Evolutionary conservation across 2,329 filamentous ascomycete species (phyloP).

Genomic region (Helicocarpus griseus): DNA sequence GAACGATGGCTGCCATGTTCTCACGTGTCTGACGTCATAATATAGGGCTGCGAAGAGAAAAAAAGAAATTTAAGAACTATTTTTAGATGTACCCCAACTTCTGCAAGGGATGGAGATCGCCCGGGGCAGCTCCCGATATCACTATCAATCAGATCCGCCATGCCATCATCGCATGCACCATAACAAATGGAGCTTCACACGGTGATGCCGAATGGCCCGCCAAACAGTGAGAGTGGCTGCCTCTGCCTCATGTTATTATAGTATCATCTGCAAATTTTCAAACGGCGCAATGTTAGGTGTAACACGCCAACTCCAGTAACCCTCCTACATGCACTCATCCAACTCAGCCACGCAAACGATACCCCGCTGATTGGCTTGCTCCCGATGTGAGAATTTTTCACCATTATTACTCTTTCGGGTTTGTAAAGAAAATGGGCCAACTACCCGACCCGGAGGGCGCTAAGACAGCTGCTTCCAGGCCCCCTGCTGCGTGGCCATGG

Average conservation of each 20-base stretch:
- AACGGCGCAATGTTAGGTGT: not conserved
- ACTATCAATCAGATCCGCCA: no score
- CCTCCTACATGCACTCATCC: not conserved
- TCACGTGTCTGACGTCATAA: not conserved
- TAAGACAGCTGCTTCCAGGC: not conserved
- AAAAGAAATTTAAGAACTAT: no score
- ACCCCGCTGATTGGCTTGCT: no score
- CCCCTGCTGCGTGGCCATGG: not conserved
- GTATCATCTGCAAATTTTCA: no score
- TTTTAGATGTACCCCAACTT: not conserved
- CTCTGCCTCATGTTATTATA: not conserved
- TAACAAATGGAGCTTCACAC: no score
- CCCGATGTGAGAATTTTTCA: no score
- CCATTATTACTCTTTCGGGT: no score
- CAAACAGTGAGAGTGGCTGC: no score
- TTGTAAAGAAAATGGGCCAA: not conserved
- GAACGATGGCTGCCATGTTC: not conserved
- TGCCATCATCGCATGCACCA: no score
- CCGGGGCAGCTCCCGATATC: no score
- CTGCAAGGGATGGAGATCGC: not conserved
- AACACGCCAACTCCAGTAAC: not conserved
- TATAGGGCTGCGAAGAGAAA: not conserved
- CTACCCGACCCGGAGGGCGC: not conserved
- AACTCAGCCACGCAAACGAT: not conserved
- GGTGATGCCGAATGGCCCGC: no score